Percentiles rank a stretch among this genome's conserved stretches.
Evolutionary conservation across 2,329 filamentous ascomycete genomes (phyloP).

Genomic region (Chrysoporthe austroafricana): DNA sequence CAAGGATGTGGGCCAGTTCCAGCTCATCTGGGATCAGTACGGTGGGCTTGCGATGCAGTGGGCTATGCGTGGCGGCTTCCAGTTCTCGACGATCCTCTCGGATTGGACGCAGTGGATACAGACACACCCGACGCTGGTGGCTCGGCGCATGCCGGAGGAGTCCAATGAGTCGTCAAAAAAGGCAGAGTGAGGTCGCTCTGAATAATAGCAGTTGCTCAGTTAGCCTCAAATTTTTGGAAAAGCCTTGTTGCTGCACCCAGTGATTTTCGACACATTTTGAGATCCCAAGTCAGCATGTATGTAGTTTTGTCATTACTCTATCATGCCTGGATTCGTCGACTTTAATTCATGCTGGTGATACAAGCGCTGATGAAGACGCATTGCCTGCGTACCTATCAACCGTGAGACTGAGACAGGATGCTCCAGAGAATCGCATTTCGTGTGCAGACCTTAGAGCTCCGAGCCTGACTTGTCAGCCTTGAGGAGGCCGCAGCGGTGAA

Average conservation of each 20-base stretch:
- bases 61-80: conserved; percentile 24
- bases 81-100: conserved; percentile 61
- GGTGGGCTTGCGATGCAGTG: conserved; percentile 51
- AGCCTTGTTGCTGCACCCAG: background rate
- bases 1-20: conserved; percentile 41
- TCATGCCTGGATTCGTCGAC: conserved; percentile 29
- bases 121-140: conserved; percentile 22
- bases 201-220: too few relatives aligned
- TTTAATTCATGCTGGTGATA: conserved; percentile 30
- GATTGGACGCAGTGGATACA: conserved; percentile 75
- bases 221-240: background rate
- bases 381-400: conserved; percentile 14
- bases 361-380: conserved; percentile 27
- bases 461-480: background rate
- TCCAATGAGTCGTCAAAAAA: background rate
- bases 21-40: conserved; percentile 48
- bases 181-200: background rate
- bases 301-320: conserved; percentile 30
- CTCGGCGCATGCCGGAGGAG: conserved; percentile 9
- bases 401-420: background rate
- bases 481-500: background rate
- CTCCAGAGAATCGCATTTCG: background rate
- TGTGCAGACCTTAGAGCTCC: background rate
- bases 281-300: too few relatives aligned
- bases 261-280: background rate